Evolutionary conservation across 2,329 filamentous ascomycete genomes (phyloP), one percentile per base, ranked within the genome.

Genomic region (Trichoderma sp.): DNA sequence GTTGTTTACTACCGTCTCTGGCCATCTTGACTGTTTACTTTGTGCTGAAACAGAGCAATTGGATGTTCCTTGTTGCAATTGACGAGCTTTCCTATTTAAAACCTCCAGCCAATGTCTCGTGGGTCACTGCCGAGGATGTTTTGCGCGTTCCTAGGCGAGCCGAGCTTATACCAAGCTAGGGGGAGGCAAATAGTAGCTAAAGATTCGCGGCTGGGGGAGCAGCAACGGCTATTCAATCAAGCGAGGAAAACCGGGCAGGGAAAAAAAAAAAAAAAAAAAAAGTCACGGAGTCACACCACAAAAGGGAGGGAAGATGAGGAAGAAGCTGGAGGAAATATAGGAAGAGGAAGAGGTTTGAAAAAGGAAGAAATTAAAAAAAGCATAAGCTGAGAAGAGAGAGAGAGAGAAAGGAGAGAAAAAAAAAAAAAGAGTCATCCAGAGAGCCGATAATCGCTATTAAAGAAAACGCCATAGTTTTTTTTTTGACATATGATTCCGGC

Each of bases 1-100:
- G 91, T 83, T 90, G 88, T 83, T 91, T 94, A 82, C 73, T 75
- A 64, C 76, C 74, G 65, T 73, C 74, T 68, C 71, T 73, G 72
- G 79, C 73, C 79, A 81, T 81, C 70, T 70, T 72, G 69, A 70
- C 59, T 6, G 35, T 9, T 22, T 42, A 29, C 6, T 17, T 29
- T 10, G 8, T 34, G 35, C 35, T 39, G n/a, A 34, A 34, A 25
- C 6, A 32, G 35, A 45, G 35, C 27, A 64, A 42, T 64, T 42
- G 27, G 5, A 34, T 1, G 4, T 15, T 17, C 8, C 12, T 29
- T 22, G 39, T 12, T 25, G 12, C 2, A 15, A 13, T 50, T 68
- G 32, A 53, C 19, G 25, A 17, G 22, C 9, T 45, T 67, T 54
- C n/a, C 56, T 67, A 27, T 39, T 54, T 67, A 35, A 42, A 29